These are phyloP conservation scores for Trypanosoma scelopori DNA, from an alignment of 208 protist genomes.

Conservation along the genomic window DNA sequence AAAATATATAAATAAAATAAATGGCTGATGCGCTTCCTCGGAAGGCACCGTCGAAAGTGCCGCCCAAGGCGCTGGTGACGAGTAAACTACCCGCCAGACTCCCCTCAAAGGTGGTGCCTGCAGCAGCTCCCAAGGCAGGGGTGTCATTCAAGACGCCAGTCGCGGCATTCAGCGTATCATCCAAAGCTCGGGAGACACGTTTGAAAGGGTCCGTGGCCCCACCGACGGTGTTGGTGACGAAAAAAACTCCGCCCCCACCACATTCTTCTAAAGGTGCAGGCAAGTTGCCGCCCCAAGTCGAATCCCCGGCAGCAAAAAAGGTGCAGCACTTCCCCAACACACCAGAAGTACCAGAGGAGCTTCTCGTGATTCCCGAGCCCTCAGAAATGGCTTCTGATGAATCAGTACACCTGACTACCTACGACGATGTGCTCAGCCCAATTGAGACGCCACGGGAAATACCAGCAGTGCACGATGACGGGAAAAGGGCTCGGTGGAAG, in stretches of 20 bases:
- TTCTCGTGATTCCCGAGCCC: not conserved
- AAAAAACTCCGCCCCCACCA: not conserved
- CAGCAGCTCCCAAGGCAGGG: not conserved
- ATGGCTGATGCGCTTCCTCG: slow-evolving; percentile 1
- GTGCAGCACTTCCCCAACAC: not conserved
- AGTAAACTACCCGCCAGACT: slow-evolving; percentile 12
- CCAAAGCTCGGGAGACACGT: no score
- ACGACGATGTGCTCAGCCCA: slow-evolving; percentile 7
- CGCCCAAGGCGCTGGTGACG: slow-evolving; percentile 1
- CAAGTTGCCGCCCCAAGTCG: not conserved
- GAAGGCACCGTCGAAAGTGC: slow-evolving; percentile 7
- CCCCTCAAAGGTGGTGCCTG: not conserved
- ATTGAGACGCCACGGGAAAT: slow-evolving; percentile 12
- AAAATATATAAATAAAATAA: slow-evolving; percentile 4
- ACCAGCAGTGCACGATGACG: not conserved
- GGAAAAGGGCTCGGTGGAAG: not conserved
- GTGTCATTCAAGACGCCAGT: not conserved
- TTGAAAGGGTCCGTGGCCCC: not conserved
- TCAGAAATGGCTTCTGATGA: not conserved
- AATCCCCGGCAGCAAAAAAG: not conserved
- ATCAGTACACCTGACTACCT: slow-evolving; percentile 6
- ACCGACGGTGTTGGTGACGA: not conserved
- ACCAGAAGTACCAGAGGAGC: no score
- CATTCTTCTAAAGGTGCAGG: not conserved
- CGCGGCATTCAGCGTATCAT: not conserved